phyloP scores from a whole-genome alignment of 371 early-diverging fungal genomes.

The Mucor velutinosus region DNA sequence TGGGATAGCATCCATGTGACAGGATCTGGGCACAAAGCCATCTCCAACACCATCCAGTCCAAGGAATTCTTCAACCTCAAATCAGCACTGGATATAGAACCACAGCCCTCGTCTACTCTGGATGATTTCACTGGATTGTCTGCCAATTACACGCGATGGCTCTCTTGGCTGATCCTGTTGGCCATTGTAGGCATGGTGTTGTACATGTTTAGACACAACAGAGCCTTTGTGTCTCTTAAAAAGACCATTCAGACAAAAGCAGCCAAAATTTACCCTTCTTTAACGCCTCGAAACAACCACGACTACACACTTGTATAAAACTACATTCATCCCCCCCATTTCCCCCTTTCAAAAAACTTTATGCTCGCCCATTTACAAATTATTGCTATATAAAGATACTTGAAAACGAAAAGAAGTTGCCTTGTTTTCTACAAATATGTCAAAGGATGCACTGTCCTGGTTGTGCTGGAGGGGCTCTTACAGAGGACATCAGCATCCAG shows the following conservation, averaged over 20 bases:
- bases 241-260: conserved; percentile 19
- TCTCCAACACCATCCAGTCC: conserved; percentile 22
- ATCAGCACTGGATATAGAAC: not conserved
- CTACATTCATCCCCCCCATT: not conserved
- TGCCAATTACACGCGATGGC: conserved; percentile 3
- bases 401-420: not conserved
- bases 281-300: not conserved
- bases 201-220: conserved; percentile 21
- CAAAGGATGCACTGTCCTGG: not conserved
- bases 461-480: not conserved
- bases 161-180: conserved; percentile 23
- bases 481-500: too few relatives aligned
- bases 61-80: conserved; percentile 18
- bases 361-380: conserved; percentile 1
- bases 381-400: not conserved
- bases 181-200: conserved; percentile 12
- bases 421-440: not conserved
- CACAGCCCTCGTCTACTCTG: not conserved
- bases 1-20: conserved; percentile 48
- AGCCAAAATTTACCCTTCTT: conserved; percentile 14
- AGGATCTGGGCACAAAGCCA: conserved; percentile 39
- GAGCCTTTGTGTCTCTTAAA: conserved; percentile 16
- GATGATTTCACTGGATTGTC: not conserved
- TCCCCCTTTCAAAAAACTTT: not conserved
- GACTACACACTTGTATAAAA: conserved; percentile 27